Base-by-base conservation (phyloP, 1,139 yeast genomes). In the Scheffersomyces segobiensis region DNA sequence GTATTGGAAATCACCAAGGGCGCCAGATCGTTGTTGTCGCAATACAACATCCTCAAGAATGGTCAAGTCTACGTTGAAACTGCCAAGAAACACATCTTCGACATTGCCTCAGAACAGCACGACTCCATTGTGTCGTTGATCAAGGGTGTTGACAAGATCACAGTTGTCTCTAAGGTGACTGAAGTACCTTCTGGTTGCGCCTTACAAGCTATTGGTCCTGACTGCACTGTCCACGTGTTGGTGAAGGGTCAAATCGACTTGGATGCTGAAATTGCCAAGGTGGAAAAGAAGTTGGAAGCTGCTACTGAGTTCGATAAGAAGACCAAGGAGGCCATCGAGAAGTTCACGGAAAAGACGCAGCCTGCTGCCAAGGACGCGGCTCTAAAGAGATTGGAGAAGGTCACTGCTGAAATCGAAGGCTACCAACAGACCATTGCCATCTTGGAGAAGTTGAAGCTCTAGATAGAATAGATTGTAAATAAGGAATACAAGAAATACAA, bases 221-320 rank as follows among this genome's bases (percentile, higher is more conserved):
- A 86, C 55, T 88, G 92, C 71, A 89, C 88, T 62, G 98, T 93
- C 49, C 97, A 91, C 69, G 86, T 93, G 48, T 83, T 95, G 72
- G 98, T 95, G 60, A 92, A 92, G 82, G 98, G 98, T 57, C 96
- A 91, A 72, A 87, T 95, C 67, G 98, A 95, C 72, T 85, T 93
- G 67, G 98, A 93, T 67, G 88, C 90, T 55, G 98, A 95, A 77
- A 91, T 95, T 68, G 71, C 82, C 65, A 95, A 93, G 83, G 96
- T 93, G 53, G 75, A 81, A 68, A 87, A 86, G 83, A 93, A 90
- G 79, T 82, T 93, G 70, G 82, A 76, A 59, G 83, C 86, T 61
- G 84, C 91, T 62, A 74, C 78, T 65, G 91, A 91, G 63, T 71
- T 71, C 60, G 70, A 70, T 59, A 69, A 71, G 64, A 80, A 79